Conservation (phyloP, 2,329 filamentous ascomycete genomes). For the Botrytis deweyae region DNA sequence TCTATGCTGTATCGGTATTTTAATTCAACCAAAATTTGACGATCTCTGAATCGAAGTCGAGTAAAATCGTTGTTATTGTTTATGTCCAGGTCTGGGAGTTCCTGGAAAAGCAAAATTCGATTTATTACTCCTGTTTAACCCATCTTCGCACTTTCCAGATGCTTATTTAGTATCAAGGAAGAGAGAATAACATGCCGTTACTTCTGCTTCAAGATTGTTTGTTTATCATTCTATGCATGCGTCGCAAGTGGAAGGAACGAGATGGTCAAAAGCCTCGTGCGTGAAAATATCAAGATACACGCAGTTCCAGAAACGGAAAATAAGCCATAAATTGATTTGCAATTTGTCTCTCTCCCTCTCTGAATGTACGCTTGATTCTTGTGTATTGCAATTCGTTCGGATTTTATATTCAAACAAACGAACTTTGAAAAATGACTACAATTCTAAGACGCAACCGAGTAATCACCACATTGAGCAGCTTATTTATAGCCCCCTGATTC, state of each 20-base stretch:
- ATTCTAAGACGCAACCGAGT: not conserved
- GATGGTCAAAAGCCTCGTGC: not conserved
- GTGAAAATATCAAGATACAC: not conserved
- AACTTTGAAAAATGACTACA: not conserved
- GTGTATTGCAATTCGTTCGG: not conserved
- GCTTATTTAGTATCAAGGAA: not conserved
- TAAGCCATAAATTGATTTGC: not conserved
- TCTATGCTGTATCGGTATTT: not conserved
- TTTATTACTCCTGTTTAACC: not conserved
- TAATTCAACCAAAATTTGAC: not conserved
- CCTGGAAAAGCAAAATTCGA: not conserved
- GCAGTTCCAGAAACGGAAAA: not conserved
- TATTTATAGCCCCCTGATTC: rapidly evolving
- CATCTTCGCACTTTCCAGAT: not conserved
- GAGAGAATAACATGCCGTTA: too few relatives aligned
- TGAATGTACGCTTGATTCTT: not conserved
- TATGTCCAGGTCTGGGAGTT: not conserved
- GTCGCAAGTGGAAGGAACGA: not conserved
- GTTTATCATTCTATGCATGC: too few relatives aligned
- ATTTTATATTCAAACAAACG: not conserved
- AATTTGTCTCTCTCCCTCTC: not conserved
- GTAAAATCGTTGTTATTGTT: not conserved
- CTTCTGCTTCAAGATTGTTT: too few relatives aligned
- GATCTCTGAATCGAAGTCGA: not conserved
- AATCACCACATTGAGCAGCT: not conserved